A percentile compares a stretch with the other conserved stretches of the same genome.
These are phyloP conservation scores for Aspergillaceae sp. DNA, from an alignment of 2,329 filamentous ascomycete genomes.

Conservation along the genomic window DNA sequence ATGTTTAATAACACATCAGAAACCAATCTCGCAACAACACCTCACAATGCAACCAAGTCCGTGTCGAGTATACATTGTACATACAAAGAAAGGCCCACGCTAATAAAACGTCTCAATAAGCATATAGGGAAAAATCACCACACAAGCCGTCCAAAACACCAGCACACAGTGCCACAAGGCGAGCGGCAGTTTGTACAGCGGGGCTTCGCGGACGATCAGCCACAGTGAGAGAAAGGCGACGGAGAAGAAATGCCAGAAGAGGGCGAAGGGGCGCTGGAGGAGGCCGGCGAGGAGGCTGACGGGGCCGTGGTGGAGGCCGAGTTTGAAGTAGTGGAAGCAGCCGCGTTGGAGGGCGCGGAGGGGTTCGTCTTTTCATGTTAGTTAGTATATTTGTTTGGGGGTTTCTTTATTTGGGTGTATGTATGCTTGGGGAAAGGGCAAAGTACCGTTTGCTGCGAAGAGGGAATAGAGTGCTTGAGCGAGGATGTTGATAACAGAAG, in stretches of 20 bases:
- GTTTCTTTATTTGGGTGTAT: background rate
- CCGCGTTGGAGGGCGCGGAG: slow-evolving; percentile 75
- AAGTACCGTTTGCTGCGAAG: slow-evolving; percentile 67
- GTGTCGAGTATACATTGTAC: too few species aligned
- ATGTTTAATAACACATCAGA: too few species aligned
- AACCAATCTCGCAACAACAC: too few species aligned
- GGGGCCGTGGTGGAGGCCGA: slow-evolving; percentile 65
- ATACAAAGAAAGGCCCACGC: background rate
- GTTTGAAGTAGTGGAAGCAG: slow-evolving; percentile 87
- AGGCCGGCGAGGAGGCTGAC: slow-evolving; percentile 74
- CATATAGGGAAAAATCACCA: slow-evolving; percentile 77
- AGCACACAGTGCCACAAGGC: slow-evolving; percentile 56
- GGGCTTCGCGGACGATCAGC: slow-evolving; percentile 48
- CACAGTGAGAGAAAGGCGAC: slow-evolving; percentile 86
- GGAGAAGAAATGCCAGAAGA: slow-evolving; percentile 89
- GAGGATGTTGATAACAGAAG: slow-evolving; percentile 92
- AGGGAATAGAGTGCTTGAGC: slow-evolving; percentile 86
- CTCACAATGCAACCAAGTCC: too few species aligned
- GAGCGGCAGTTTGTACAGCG: slow-evolving; percentile 52
- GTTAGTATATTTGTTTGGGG: background rate
- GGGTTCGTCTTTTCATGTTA: slow-evolving; percentile 46
- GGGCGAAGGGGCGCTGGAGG: slow-evolving; percentile 63
- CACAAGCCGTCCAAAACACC: slow-evolving; percentile 70
- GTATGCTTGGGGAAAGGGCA: background rate
- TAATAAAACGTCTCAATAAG: slow-evolving; percentile 51